These are phyloP conservation scores for Vicia sativa DNA, from an alignment of 306 rosid genomes.

Conservation along the genomic window DNA sequence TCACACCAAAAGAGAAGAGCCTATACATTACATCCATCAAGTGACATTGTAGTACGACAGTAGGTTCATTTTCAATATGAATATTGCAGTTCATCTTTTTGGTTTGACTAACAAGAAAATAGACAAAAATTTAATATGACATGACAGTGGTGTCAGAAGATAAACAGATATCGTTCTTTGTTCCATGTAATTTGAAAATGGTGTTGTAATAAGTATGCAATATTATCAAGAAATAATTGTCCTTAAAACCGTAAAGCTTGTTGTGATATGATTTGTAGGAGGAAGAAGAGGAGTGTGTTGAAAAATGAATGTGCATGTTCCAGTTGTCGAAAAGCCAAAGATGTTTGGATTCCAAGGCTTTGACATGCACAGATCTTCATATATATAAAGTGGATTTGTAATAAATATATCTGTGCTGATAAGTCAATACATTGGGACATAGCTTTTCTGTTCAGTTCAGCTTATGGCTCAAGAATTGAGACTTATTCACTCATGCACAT, in stretches of 20 bases:
- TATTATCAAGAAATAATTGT: conserved; percentile 30
- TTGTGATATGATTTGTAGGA: conserved; percentile 29
- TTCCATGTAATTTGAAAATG: conserved; percentile 19
- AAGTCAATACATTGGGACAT: conserved; percentile 63
- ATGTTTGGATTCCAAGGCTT: conserved; percentile 47
- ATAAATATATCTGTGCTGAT: conserved; percentile 53
- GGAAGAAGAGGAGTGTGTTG: conserved; percentile 1
- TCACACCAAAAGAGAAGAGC: conserved; percentile 25
- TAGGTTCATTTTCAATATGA: conserved; percentile 28
- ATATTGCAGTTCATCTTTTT: conserved; percentile 38
- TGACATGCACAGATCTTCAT: conserved; percentile 46
- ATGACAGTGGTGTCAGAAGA: conserved; percentile 45
- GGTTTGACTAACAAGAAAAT: conserved; percentile 39
- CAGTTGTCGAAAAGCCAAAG: conserved; percentile 32
- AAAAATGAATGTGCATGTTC: conserved; percentile 8
- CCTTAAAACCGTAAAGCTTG: conserved; percentile 46
- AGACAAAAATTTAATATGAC: conserved; percentile 35
- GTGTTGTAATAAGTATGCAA: conserved; percentile 32
- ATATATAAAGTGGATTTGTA: conserved; percentile 35
- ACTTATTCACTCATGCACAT: conserved; percentile 18
- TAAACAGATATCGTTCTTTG: conserved; percentile 16
- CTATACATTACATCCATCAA: conserved; percentile 10
- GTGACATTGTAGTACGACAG: conserved; percentile 41
- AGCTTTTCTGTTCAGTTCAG: conserved; percentile 49
- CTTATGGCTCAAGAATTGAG: conserved; percentile 50